Percentiles rank a stretch among this genome's conserved stretches.
Evolutionary conservation across 495 filamentous ascomycete species (phyloP).

Genomic region (Annulohypoxylon nitens): DNA sequence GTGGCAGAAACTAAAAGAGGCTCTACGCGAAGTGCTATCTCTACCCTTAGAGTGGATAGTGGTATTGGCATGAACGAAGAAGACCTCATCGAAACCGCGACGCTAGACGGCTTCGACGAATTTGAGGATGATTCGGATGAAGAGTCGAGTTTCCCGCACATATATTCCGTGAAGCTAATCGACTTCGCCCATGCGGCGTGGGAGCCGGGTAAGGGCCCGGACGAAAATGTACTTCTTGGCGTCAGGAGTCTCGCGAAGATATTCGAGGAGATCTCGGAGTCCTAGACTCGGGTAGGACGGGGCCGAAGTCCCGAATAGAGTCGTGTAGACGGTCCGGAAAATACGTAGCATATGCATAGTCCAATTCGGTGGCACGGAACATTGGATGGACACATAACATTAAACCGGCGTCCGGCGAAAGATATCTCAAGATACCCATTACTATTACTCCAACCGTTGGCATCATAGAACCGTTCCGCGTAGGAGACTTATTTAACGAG

Average conservation of each 20-base stretch:
- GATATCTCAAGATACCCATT: constrained; percentile 46
- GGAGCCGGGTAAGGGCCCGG: constrained; percentile 86
- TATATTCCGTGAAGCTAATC: constrained; percentile 88
- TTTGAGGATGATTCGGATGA: constrained; percentile 75
- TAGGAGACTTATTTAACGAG: constrained; percentile 35
- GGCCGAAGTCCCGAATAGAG: constrained; percentile 3
- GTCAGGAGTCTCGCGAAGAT: constrained; percentile 79
- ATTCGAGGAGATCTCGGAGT: constrained; percentile 71
- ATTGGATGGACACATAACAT: constrained; percentile 32
- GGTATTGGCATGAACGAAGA: constrained; percentile 60
- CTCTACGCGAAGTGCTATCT: constrained; percentile 39
- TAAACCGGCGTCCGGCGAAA: constrained; percentile 21
- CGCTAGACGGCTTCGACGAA: constrained; percentile 51
- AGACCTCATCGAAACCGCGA: constrained; percentile 43
- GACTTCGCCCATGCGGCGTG: constrained; percentile 96
- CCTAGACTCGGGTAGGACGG: constrained; percentile 16
- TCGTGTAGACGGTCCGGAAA: constrained; percentile 9
- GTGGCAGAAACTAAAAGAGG: constrained; percentile 52
- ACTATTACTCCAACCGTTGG: constrained; percentile 33
- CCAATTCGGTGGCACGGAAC: constrained; percentile 28
- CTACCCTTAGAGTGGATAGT: constrained; percentile 59
- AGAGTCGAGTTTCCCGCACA: constrained; percentile 73
- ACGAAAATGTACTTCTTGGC: constrained; percentile 85
- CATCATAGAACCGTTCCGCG: constrained; percentile 32
- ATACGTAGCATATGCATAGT: constrained; percentile 28